Base-by-base conservation (phyloP, 2,329 filamentous ascomycete genomes). In the Diaporthe eres region DNA sequence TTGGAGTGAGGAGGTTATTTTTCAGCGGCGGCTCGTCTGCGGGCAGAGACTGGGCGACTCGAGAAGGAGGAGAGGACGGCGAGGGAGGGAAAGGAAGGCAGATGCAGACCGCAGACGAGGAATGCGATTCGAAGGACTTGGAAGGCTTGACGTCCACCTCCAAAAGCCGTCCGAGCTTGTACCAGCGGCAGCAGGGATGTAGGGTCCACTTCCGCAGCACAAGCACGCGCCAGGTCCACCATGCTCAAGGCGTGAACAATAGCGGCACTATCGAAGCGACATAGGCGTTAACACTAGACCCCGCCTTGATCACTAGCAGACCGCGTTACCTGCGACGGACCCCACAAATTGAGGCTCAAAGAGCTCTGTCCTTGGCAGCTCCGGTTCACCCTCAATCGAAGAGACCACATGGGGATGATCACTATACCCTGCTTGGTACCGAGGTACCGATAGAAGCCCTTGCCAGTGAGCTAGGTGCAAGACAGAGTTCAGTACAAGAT, bases 91-190 rank as follows among this genome's bases (percentile, higher is more conserved):
- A n/a, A 44, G 13, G 34, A 71, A 37, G 17, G 55, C 47, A 78
- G 77, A 78, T 76, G 75, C 73, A 77, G 68, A 55, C 74, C 77
- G 76, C 75, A 70, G 74, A 71, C 71, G n/a, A 47, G 47, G 47
- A 71, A 73, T 72, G 42, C 74, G 75, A 74, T 71, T 76, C 72
- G 57, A 75, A 49, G 31, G 34, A 71, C 55, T 70, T 67, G 42
- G 60, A 70, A 74, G 72, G 57, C 37, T 72, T 65, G 71, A 73
- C 60, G 71, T 73, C n/a, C 65, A 55, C 31, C 49, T 73, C 22
- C 71, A 65, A 47, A n/a, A 31, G 71, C 51, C 12, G 71, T 47
- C 58, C 58, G 58, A 70, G 65, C 65, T 70, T 73, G 58, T 42
- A 19, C 58, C 28, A 44, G 37, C 22, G 4, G 49, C n/a, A 8